A percentile compares a stretch with the other conserved stretches of the same genome.
These are phyloP conservation scores for Sporobolomyces phaffii DNA, from an alignment of 768 basidiomycete species.

Conservation along the genomic window DNA sequence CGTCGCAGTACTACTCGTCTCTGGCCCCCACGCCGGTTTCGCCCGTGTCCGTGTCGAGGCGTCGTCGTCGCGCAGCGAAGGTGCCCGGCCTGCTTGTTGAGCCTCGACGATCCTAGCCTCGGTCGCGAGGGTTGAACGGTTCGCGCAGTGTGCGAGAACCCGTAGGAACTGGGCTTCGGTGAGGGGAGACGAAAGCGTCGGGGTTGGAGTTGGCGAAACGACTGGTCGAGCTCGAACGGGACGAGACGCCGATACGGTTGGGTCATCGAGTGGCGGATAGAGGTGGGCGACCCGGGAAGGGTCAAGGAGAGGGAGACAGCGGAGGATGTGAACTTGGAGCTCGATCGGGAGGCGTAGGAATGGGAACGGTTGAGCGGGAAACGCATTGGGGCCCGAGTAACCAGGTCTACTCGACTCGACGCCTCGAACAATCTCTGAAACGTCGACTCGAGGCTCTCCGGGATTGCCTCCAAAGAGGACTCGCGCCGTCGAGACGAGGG, in stretches of 20 bases:
- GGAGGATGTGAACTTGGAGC: slow-evolving; percentile 33
- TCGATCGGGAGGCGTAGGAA: slow-evolving; percentile 35
- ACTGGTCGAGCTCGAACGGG: background rate
- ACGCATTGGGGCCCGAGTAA: background rate
- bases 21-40: background rate
- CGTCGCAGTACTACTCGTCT: background rate
- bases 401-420: background rate
- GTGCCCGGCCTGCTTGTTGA: background rate
- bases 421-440: background rate
- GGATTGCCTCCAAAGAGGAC: slow-evolving; percentile 28
- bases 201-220: background rate
- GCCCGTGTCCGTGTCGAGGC: background rate
- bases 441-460: background rate
- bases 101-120: slow-evolving; percentile 12
- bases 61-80: slow-evolving; percentile 6
- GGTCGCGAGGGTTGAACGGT: background rate
- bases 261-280: background rate
- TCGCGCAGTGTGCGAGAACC: slow-evolving; percentile 19
- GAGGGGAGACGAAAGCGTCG: slow-evolving; percentile 8
- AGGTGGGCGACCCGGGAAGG: slow-evolving; percentile 14
- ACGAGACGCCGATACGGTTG: accelerated
- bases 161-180: slow-evolving; percentile 30
- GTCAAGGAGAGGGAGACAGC: slow-evolving; percentile 13
- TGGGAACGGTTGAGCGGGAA: slow-evolving; percentile 10
- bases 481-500: slow-evolving; percentile 3